Base-by-base conservation (phyloP, 352 stramenopile genomes). In the Phytophthora sp. region DNA sequence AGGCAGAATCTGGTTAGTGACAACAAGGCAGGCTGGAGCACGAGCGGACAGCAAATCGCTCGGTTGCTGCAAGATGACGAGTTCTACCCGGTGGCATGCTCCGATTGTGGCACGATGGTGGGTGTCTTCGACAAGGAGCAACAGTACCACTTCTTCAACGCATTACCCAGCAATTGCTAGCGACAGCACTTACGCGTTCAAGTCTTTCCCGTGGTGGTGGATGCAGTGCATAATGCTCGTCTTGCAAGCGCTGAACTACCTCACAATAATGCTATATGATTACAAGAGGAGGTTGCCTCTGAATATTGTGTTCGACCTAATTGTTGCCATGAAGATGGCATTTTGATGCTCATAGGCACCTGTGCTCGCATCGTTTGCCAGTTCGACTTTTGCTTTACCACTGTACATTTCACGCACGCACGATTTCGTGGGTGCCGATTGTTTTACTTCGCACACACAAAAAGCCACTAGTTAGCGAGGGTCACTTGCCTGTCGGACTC, bases 91-190 rank as follows among this genome's bases (percentile, higher is more conserved):
- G 85, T 94, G 20, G 66, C 57, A 31, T 94, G 85, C 55, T 91
- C 85, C 0, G 85, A 94, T 54, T 94, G 85, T 50, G 69, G 75
- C 39, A 94, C 85, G 2, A 84, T 77, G 15, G 85, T 92, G 13
- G 85, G 81, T 18, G 82, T 92, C 6, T 90, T 79, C 58, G 84
- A 92, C 53, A 66, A 27, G 10, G 43, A 83, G 11, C 70, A 81
- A 62, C 69, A 79, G 34, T 92, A 82, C 52, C 82, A 92, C 52
- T 92, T 92, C 50, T 92, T 92, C 60, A 92, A 92, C 66, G 72
- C 82, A 21, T 69, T 92, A 55, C 84, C 84, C 13, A 90, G 83
- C 53, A 85, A 73, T 42, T 79, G 53, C 48, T 83, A 81, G 55
- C 15, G 21, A n/a, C n/a, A n/a, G n/a, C n/a, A n/a, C n/a, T n/a